Conservation (phyloP, 208 protist species). For the Acanthamoeba lenticulata region DNA sequence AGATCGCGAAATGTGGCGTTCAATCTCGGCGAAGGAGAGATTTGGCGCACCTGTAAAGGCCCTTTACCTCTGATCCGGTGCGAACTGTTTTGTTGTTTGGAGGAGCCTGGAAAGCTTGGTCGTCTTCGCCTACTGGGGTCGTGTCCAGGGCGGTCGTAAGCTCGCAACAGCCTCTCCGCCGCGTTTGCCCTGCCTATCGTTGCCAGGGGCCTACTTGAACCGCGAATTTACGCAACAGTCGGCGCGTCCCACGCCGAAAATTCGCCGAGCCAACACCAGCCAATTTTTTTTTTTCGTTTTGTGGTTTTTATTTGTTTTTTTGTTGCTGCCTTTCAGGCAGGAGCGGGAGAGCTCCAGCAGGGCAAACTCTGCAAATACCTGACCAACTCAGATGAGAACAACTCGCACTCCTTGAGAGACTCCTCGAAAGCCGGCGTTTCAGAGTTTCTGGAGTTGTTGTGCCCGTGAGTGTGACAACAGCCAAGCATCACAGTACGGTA, state of each 20-base stretch:
- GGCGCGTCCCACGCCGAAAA: not conserved
- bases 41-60: too few relatives aligned
- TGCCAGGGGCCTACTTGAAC: not conserved
- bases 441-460: not conserved
- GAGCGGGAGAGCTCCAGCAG: not conserved
- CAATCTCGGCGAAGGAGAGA: too few relatives aligned
- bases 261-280: not conserved
- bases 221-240: not conserved
- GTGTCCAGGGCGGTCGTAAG: too few relatives aligned
- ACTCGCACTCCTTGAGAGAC: not conserved
- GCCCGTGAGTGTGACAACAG: not conserved
- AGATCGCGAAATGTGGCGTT: too few relatives aligned
- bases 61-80: too few relatives aligned
- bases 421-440: not conserved
- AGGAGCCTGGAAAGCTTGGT: too few relatives aligned
- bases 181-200: not conserved
- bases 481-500: too few relatives aligned
- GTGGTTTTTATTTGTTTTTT: not conserved
- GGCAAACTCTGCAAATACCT: not conserved
- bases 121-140: too few relatives aligned
- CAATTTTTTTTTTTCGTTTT: not conserved
- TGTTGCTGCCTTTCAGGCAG: not conserved
- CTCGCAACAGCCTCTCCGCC: too few relatives aligned
- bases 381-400: not conserved
- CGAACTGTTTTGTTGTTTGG: too few relatives aligned